Base-by-base conservation (phyloP, 805 yeast species). In the Ogataea methylovora region DNA sequence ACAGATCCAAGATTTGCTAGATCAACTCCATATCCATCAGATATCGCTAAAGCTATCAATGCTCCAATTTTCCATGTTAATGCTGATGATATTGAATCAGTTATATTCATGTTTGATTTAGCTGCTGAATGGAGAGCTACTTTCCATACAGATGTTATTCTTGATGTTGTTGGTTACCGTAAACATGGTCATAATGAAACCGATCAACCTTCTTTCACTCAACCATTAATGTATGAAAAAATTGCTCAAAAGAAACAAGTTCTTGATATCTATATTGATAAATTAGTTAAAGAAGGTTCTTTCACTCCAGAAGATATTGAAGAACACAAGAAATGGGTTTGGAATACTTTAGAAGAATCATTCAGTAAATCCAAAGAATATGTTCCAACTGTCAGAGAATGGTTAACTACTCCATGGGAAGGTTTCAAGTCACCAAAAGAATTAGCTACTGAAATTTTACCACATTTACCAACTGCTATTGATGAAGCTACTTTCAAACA, bases 61-160 rank as follows among this genome's bases (percentile, higher is more conserved):
- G 96, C 97, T 17, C 99, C 99, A 43, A 87, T 92, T 52, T 92
- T 92, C 94, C 99, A 92, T 65, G 97, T 92, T 33, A 92, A 92
- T 56, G 97, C 97, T 17, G 97, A 92, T 63, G 97, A 92, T 58
- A 87, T 86, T 45, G 99, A 92, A 69, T 84, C 94, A 29, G 81
- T 83, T 40, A 83, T 86, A 33, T 92, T 81, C 58, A 79, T 90
- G 50, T 88, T 88, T 76, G 83, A 86, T 63, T 72, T 92, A 61
- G 98, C 98, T 45, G 97, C 98, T 40, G 96, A 92, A 66, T 92
- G 95, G 94, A 83, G 98, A 69, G 84, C 92, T 31, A 79, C 85
- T 40, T 92, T 84, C 92, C 90, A 90, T 69, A 73, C 94, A 40
- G 98, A 92, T 58, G 97, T 87, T 38, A 85, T 92, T 52, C 78